Conservation (phyloP, 2,329 filamentous ascomycete species). For the Monosporascus sp. region DNA sequence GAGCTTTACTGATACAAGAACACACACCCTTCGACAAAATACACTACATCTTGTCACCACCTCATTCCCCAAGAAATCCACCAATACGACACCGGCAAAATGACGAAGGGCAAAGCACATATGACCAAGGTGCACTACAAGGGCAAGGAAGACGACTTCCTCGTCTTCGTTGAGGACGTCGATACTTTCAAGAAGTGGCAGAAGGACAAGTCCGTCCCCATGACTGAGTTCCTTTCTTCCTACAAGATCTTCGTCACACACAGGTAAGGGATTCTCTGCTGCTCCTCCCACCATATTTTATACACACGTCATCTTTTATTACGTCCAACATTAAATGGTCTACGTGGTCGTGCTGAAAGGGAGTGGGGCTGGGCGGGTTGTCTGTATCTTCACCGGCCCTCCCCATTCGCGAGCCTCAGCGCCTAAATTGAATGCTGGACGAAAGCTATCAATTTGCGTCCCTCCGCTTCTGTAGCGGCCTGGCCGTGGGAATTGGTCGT, state of each 20-base stretch:
- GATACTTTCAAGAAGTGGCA: slow-evolving; percentile 75
- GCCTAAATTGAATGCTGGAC: slow-evolving; percentile 7
- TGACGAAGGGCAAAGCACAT: slow-evolving; percentile 66
- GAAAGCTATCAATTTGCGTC: not conserved
- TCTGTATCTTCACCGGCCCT: not conserved
- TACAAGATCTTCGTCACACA: slow-evolving; percentile 90
- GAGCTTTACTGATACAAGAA: not conserved
- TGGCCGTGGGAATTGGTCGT: slow-evolving; percentile 1
- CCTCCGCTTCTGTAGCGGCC: slow-evolving; percentile 1
- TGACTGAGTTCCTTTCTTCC: slow-evolving; percentile 78
- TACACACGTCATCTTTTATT: not conserved
- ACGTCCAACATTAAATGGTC: not conserved
- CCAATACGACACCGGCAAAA: slow-evolving; percentile 33
- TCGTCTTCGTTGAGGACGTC: slow-evolving; percentile 54
- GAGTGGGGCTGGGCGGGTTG: not conserved
- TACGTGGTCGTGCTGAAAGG: not conserved
- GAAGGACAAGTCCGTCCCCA: slow-evolving; percentile 68
- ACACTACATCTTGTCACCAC: slow-evolving; percentile 4
- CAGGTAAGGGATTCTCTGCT: slow-evolving; percentile 58
- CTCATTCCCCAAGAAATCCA: slow-evolving; percentile 2
- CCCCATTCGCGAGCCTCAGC: slow-evolving; percentile 5
- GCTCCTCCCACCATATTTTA: not conserved
- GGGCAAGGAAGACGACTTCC: slow-evolving; percentile 57
- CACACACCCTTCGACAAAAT: slow-evolving; percentile 6
- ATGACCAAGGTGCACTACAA: slow-evolving; percentile 82